phyloP scores from a whole-genome alignment of 169 alveolate species.

The Plasmodium falciparum region DNA sequence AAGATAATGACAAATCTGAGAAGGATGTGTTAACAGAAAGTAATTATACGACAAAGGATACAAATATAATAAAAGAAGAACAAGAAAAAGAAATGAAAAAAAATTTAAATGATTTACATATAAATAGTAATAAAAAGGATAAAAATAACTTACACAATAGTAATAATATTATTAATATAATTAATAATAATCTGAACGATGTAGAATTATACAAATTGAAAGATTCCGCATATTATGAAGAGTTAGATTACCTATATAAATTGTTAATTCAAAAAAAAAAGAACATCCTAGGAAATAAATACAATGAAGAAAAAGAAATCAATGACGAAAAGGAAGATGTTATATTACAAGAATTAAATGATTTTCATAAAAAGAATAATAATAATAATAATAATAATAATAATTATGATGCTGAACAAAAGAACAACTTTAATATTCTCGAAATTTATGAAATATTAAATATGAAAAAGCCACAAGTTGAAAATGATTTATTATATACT shows the following conservation, averaged over 20 bases:
- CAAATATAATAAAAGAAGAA: no score
- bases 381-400: conserved; percentile 1
- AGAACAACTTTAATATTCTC: conserved; percentile 23
- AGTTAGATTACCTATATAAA: conserved; percentile 50
- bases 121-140: not conserved
- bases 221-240: conserved; percentile 68
- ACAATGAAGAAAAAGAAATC: conserved; percentile 32
- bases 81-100: not conserved
- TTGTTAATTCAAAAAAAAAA: conserved; percentile 46
- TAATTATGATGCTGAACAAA: not conserved
- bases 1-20: not conserved
- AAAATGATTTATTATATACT: conserved; percentile 4
- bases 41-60: no score
- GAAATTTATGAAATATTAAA: conserved; percentile 58
- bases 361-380: conserved; percentile 46
- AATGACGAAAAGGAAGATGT: conserved; percentile 30
- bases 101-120: not conserved
- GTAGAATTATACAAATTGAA: conserved; percentile 11
- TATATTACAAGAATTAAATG: conserved; percentile 42
- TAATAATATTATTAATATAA: conserved; percentile 1
- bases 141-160: conserved; percentile 7
- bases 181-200: conserved; percentile 30
- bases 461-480: conserved; percentile 13
- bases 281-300: conserved; percentile 32
- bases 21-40: not conserved